Percentiles rank a stretch among this genome's conserved stretches.
Conservation (phyloP, 202 grass and related monocot species). For the Digitaria exilis region DNA sequence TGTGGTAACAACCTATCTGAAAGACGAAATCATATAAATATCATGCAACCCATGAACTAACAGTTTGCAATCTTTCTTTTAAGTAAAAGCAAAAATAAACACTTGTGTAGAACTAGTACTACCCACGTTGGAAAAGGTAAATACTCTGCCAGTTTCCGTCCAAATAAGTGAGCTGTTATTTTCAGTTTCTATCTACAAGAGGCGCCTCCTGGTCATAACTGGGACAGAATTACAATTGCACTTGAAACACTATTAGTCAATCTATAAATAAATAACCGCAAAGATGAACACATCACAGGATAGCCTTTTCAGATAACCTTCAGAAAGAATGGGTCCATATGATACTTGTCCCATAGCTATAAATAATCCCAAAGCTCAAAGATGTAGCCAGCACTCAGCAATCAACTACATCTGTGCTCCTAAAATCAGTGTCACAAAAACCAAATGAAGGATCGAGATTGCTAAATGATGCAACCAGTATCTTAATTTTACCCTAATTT, state of each 20-base stretch:
- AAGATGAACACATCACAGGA: neutral
- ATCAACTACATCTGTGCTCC: neutral
- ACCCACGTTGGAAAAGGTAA: neutral
- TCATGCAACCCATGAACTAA: neutral
- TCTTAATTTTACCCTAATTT: neutral
- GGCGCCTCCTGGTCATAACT: neutral
- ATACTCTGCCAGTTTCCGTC: constrained; percentile 7
- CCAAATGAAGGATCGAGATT: constrained; percentile 3
- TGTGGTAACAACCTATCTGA: neutral
- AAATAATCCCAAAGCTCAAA: neutral
- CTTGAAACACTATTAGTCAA: neutral
- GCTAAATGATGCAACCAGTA: neutral
- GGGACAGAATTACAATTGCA: neutral
- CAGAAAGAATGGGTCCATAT: neutral
- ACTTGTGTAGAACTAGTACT: too few species aligned
- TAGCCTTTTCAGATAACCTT: neutral
- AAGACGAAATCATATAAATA: neutral
- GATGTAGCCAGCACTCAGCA: neutral
- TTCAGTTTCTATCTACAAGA: neutral
- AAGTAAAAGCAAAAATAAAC: too few species aligned
- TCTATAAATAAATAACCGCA: neutral
- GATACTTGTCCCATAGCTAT: neutral
- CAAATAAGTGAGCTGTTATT: neutral
- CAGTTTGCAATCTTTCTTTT: too few species aligned
- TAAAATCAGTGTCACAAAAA: neutral